Evolutionary conservation across 2,329 filamentous ascomycete species (phyloP).

Genomic region (Colletotrichum sp.): DNA sequence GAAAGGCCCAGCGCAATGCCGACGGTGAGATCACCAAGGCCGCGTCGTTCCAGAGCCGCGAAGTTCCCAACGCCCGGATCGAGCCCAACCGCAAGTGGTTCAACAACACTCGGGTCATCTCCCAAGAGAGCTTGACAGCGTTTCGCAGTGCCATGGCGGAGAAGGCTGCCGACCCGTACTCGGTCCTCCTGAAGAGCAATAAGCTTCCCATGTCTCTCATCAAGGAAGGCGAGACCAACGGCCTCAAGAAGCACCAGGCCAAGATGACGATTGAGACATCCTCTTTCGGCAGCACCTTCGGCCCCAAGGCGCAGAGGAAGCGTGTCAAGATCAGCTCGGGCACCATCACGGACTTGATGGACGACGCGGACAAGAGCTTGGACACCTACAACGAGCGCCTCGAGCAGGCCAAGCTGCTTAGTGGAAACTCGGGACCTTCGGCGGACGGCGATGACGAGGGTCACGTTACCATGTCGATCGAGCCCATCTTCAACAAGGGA

Average conservation of each 20-base stretch:
- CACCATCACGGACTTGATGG: conserved; percentile 81
- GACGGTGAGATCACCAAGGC: conserved; percentile 84
- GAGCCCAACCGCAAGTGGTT: conserved; percentile 99
- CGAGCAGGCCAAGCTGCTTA: conserved; percentile 79
- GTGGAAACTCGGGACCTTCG: conserved; percentile 69
- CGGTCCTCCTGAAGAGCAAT: conserved; percentile 94
- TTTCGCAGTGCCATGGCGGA: conserved; percentile 94
- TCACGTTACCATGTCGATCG: conserved; percentile 68
- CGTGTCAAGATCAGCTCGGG: conserved; percentile 87
- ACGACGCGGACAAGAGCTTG: conserved; percentile 79
- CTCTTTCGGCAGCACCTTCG: conserved; percentile 89
- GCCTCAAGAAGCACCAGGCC: conserved; percentile 88
- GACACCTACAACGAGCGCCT: conserved; percentile 81
- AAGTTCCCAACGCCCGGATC: conserved; percentile 82
- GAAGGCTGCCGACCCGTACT: conserved; percentile 88
- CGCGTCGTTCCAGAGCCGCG: conserved; percentile 82
- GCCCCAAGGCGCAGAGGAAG: conserved; percentile 92
- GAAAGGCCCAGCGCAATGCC: conserved; percentile 81
- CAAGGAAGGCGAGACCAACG: conserved; percentile 77
- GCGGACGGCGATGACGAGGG: conserved; percentile 47
- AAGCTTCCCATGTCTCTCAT: conserved; percentile 97
- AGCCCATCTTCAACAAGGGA: conserved; percentile 92
- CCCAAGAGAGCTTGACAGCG: conserved; percentile 82
- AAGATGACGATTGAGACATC: conserved; percentile 92
- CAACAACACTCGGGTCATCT: conserved; percentile 88